Evolutionary conservation across 371 early-diverging fungal species (phyloP).

Genomic region (Rhizomucor pusillus): DNA sequence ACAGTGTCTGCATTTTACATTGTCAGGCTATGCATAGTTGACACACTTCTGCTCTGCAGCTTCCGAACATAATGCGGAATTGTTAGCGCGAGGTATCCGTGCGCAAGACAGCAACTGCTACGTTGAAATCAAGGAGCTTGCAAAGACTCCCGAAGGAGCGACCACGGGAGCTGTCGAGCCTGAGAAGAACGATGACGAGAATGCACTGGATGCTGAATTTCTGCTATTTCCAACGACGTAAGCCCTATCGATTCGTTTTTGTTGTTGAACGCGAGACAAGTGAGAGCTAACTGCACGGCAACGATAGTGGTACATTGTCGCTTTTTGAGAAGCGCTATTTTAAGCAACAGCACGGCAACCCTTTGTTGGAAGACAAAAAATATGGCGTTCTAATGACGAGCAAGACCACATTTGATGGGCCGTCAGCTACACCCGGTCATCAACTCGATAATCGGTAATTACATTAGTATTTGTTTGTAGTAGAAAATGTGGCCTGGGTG

Average conservation of each 20-base stretch:
- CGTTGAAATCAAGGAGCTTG: slow-evolving; percentile 21
- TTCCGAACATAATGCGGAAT: slow-evolving; percentile 13
- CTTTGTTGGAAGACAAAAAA: slow-evolving; percentile 15
- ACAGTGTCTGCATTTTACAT: too few relatives aligned
- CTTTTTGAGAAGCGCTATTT: slow-evolving; percentile 27
- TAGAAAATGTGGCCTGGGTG: too few relatives aligned
- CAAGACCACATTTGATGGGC: slow-evolving; percentile 26
- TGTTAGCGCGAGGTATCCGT: slow-evolving; percentile 18
- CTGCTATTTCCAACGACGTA: slow-evolving; percentile 24
- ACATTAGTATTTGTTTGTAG: too few relatives aligned
- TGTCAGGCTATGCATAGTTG: too few relatives aligned
- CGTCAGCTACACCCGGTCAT: slow-evolving; percentile 9
- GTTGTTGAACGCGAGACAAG: too few relatives aligned
- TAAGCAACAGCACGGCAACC: slow-evolving; percentile 4
- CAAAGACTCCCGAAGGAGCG: slow-evolving; percentile 13
- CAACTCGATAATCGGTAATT: slow-evolving; percentile 13
- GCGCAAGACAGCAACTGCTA: not conserved
- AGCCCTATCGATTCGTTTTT: not conserved
- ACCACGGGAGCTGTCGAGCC: not conserved
- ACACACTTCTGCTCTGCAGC: too few relatives aligned
- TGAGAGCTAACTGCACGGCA: too few relatives aligned
- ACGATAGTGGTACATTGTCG: slow-evolving; percentile 23
- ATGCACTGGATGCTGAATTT: slow-evolving; percentile 16
- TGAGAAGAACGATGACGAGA: slow-evolving; percentile 7
- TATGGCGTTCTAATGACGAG: slow-evolving; percentile 17